Evolutionary conservation across 2,329 filamentous ascomycete species (phyloP), one percentile per base, ranked within the genome.

Genomic region (Xylaria sp.): DNA sequence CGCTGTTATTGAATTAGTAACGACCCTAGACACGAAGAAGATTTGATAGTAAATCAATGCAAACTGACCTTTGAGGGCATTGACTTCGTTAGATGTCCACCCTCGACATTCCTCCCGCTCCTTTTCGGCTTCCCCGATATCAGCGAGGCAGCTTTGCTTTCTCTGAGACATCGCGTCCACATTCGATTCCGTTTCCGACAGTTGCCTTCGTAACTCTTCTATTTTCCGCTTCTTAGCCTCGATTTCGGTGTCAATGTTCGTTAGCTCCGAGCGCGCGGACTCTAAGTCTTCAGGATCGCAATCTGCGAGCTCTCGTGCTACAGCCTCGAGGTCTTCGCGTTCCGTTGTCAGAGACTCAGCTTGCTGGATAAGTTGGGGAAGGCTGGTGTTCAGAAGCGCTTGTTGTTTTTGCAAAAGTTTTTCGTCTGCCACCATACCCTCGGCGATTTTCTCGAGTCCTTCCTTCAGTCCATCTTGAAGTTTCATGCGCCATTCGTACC

Each of bases 401-500:
- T 94, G 87, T 70, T 93, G 89, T 72, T 88, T 83, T 12, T 82
- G 77, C 7, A 99, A 76, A 2, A 87, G 72, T 57, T 84, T 80
- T 55, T 91, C 87, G 69, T 99, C 95, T 1, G 80, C 79, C 49
- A 87, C 84, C 87, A 99, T 92, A 19, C 89, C 92, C 60, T 91
- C 86, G 1, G 87, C 82, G 60, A 94, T 95, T 64, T 86, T 88
- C 57, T 91, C 77, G 2, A 98, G 84, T 3, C 92, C 94, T 69
- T 92, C 89, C 73, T 91, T 93, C 38, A 99, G 83, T 17, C 92
- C 91, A 66, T 89, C 79, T 59, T 93, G 88, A 23, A 98, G 84
- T 71, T 95, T 94, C 83, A 92, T 94, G 42, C 95, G 89, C 95
- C 95, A 99, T 72, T 94, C 91, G 75, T 99, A 99, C 95, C 95